Base-by-base conservation (phyloP, 352 stramenopile genomes). In the Pythium utonaiense region DNA sequence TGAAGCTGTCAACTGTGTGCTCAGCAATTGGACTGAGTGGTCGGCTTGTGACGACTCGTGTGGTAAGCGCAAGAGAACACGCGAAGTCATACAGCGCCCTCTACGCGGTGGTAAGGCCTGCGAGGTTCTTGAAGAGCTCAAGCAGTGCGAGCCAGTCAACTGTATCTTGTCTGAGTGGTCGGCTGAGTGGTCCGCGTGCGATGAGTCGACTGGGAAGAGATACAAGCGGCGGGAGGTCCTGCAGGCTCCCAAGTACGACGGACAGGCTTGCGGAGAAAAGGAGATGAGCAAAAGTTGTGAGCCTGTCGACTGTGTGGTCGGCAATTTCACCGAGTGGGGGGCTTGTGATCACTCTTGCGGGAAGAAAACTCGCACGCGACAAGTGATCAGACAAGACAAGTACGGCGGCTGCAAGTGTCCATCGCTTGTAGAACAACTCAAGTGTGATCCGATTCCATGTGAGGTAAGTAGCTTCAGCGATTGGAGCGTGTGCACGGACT, bases 381-480 rank as follows among this genome's bases (percentile, higher is more conserved):
- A 6, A 3, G 70, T 91, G 34, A 57, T 71, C 9, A 75, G 75
- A 36, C 3, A 53, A 1, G 77, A 83, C 54, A 53, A 83, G 45
- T 88, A 88, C 42, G 80, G 80, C 8, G 80, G 80, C 13, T 64
- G 60, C 8, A 60, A 62, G 44, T 91, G 80, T 27, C 77, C 73
- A 1, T 17, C 52, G 3, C 72, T 91, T n/a, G 67, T 51, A 0
- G 62, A 88, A 7, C 45, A 62, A 1, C 66, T 56, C 0, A 47
- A 42, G 12, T 90, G 80, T n/a, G 78, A 88, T 44, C 66, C 75
- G 0, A 58, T 86, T 8, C 33, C 70, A 1, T 90, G 80, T 30
- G 58, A 44, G 0, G 53, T 85, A 33, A 74, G 67, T 10, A 60
- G 63, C 12, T 88, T 70, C 48, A 70, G 64, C 28, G 73, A 83